Conservation (phyloP, 1,139 yeast genomes). For the Wickerhamiella pararugosa region DNA sequence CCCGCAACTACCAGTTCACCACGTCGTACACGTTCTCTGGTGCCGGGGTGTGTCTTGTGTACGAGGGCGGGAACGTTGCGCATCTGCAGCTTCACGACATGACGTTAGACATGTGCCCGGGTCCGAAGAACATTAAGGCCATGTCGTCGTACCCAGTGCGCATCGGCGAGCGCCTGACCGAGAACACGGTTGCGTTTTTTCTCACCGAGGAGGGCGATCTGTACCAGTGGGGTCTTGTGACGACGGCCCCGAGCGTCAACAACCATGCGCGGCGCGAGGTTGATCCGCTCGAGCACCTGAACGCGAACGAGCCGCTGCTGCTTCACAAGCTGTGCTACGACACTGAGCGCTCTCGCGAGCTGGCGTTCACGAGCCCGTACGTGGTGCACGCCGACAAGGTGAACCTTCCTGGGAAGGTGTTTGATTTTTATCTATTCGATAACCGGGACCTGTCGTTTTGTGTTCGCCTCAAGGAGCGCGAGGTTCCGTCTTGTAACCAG, state of each 20-base stretch:
- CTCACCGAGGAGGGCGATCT: conserved; percentile 3
- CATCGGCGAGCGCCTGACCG: not conserved
- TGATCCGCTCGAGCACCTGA: not conserved
- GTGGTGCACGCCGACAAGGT: not conserved
- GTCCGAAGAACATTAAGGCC: not conserved
- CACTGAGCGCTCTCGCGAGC: not conserved
- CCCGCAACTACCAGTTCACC: not conserved
- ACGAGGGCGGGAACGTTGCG: not conserved
- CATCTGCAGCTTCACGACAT: not conserved
- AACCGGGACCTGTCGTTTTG: conserved; percentile 1
- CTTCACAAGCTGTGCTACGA: not conserved
- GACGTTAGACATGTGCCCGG: too few relatives aligned
- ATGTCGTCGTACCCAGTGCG: not conserved
- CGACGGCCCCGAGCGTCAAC: not conserved
- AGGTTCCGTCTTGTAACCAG: not conserved
- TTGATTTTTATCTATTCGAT: not conserved
- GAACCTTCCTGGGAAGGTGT: conserved; percentile 3
- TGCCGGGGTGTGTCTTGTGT: not conserved
- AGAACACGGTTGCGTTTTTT: not conserved
- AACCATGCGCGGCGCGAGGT: conserved; percentile 2
- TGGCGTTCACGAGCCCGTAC: conserved; percentile 4
- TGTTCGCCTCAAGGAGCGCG: conserved; percentile 3
- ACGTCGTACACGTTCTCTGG: not conserved
- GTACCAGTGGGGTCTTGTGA: conserved; percentile 1
- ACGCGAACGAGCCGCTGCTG: not conserved